Percentiles rank a stretch among this genome's conserved stretches.
Evolutionary conservation across 1,284 basidiomycete species (phyloP).

Genomic region (Leccinum laetum): DNA sequence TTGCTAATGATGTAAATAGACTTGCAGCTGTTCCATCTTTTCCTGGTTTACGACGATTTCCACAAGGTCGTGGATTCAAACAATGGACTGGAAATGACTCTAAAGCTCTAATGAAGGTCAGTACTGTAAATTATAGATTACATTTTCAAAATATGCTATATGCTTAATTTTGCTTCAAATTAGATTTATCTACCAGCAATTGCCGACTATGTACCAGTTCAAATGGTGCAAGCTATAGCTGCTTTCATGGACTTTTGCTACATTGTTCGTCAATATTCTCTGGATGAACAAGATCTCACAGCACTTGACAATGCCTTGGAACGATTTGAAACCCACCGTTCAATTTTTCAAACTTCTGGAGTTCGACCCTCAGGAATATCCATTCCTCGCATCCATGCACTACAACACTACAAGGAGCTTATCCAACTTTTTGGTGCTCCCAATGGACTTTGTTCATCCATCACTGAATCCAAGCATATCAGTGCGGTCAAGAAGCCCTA

Average conservation of each 20-base stretch:
- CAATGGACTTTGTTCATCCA: not conserved
- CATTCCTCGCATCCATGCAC: not conserved
- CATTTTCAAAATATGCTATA: not conserved
- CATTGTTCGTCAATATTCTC: not conserved
- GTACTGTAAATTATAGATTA: not conserved
- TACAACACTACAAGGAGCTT: not conserved
- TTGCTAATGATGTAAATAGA: not conserved
- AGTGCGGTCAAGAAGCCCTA: not conserved
- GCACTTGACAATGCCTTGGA: not conserved
- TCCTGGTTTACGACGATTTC: not conserved
- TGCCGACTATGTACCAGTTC: constrained; percentile 9
- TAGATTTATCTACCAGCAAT: constrained; percentile 11
- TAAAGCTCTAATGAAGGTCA: too few species aligned
- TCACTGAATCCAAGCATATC: not conserved
- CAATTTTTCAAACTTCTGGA: not conserved
- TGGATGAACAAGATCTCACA: not conserved
- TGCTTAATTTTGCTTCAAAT: too few species aligned
- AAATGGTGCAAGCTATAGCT: constrained; percentile 10
- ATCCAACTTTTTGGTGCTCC: not conserved
- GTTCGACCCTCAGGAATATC: not conserved
- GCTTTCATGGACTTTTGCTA: constrained; percentile 16
- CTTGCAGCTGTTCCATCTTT: not conserved
- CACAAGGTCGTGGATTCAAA: not conserved
- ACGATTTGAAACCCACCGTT: not conserved
- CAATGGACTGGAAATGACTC: not conserved